Conservation (phyloP, 2,329 filamentous ascomycete species). For the Aureobasidium leucospermi region DNA sequence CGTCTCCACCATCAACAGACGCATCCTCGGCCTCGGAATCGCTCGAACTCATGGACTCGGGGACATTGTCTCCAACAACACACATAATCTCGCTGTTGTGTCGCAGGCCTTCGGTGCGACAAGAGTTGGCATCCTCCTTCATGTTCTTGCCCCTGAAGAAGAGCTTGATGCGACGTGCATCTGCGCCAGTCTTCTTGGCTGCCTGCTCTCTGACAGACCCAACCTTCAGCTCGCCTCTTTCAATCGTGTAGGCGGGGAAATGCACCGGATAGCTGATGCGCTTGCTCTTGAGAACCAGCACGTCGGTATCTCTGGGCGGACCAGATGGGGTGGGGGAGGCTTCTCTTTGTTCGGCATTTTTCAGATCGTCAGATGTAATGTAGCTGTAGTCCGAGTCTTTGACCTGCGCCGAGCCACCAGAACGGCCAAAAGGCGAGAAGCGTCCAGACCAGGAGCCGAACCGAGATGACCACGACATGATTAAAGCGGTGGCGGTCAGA, state of each 20-base stretch:
- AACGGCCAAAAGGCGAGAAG: slow-evolving; percentile 43
- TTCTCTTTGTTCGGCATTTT: slow-evolving; percentile 25
- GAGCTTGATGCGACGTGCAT: slow-evolving; percentile 54
- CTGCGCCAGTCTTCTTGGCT: slow-evolving; percentile 56
- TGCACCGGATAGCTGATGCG: slow-evolving; percentile 59
- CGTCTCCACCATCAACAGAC: slow-evolving; percentile 25
- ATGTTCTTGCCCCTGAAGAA: slow-evolving; percentile 67
- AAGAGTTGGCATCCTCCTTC: slow-evolving; percentile 53
- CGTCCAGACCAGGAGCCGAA: slow-evolving; percentile 37
- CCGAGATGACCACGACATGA: slow-evolving; percentile 43
- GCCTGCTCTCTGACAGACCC: slow-evolving; percentile 61
- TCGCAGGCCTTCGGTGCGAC: slow-evolving; percentile 51
- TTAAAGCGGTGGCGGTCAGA: slow-evolving; percentile 33
- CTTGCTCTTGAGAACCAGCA: slow-evolving; percentile 63
- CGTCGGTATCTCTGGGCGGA: slow-evolving; percentile 55
- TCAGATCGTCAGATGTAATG: slow-evolving; percentile 69
- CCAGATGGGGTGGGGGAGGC: slow-evolving; percentile 27
- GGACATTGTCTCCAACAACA: slow-evolving; percentile 47
- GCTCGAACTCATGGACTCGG: slow-evolving; percentile 32
- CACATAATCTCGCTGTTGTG: slow-evolving; percentile 56
- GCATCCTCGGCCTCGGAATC: slow-evolving; percentile 35
- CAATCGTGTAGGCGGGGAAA: slow-evolving; percentile 69
- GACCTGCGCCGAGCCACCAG: slow-evolving; percentile 46
- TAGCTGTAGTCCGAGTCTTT: slow-evolving; percentile 74
- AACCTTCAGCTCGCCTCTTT: slow-evolving; percentile 62